A percentile compares a stretch with the other conserved stretches of the same genome.
phyloP scores from a whole-genome alignment of 2,329 filamentous ascomycete species.

The Plenodomus biglobosus region DNA sequence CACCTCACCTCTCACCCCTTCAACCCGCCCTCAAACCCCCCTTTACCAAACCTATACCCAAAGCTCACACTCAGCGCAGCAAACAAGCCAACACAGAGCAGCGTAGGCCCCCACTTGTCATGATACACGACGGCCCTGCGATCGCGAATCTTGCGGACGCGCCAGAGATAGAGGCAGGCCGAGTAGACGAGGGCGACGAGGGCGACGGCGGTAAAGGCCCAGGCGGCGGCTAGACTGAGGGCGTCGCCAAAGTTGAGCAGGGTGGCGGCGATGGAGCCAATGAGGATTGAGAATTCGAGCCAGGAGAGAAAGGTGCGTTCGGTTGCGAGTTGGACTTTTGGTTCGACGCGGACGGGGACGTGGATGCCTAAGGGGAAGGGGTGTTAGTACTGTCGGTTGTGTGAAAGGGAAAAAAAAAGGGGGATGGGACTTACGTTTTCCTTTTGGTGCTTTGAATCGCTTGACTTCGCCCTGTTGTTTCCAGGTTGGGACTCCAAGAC shows the following conservation, averaged over 20 bases:
- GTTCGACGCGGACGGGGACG: slow-evolving; percentile 92
- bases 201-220: slow-evolving; percentile 80
- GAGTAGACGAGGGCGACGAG: slow-evolving; percentile 78
- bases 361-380: slow-evolving; percentile 67
- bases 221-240: slow-evolving; percentile 52
- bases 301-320: slow-evolving; percentile 95
- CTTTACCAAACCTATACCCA: slow-evolving; percentile 67
- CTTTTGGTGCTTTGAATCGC: slow-evolving; percentile 70
- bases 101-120: slow-evolving; percentile 80
- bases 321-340: slow-evolving; percentile 95
- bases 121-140: slow-evolving; percentile 87
- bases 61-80: slow-evolving; percentile 78
- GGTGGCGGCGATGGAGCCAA: slow-evolving; percentile 59
- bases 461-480: slow-evolving; percentile 46
- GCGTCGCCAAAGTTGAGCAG: slow-evolving; percentile 46
- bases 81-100: slow-evolving; percentile 73
- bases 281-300: slow-evolving; percentile 95
- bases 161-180: slow-evolving; percentile 81
- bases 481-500: slow-evolving; percentile 49
- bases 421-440: slow-evolving; percentile 57
- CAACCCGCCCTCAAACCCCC: slow-evolving; percentile 51
- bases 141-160: slow-evolving; percentile 80
- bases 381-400: too few relatives aligned
- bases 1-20: slow-evolving; percentile 35
- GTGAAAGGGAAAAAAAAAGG: too few relatives aligned